Conservation (phyloP, 1,139 yeast genomes). For the Zhuliangozyma parablackwelliae region DNA sequence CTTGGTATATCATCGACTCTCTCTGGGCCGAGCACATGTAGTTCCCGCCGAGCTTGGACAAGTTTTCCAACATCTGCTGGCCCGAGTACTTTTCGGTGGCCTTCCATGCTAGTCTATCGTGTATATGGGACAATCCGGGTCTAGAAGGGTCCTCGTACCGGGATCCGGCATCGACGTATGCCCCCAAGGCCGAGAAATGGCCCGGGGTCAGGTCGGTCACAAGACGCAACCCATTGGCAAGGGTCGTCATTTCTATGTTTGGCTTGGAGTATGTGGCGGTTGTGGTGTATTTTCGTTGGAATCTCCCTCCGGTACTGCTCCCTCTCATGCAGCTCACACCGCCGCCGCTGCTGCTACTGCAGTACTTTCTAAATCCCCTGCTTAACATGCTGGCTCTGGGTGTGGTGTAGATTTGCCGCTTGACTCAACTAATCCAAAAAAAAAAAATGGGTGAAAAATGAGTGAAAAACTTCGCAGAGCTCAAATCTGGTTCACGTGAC, state of each 20-base stretch:
- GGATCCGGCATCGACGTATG: conserved; percentile 88
- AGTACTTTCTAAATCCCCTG: neutral
- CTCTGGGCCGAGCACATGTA: conserved; percentile 92
- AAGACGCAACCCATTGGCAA: conserved; percentile 74
- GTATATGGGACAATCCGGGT: conserved; percentile 75
- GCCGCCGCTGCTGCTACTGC: neutral
- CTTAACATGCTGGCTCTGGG: neutral
- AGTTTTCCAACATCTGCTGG: conserved; percentile 65
- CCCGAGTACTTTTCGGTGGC: conserved; percentile 64
- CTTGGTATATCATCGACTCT: conserved; percentile 89
- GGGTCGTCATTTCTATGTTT: conserved; percentile 44
- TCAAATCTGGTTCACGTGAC: neutral
- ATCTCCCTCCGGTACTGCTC: neutral
- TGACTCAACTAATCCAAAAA: too few relatives aligned
- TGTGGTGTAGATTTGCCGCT: neutral
- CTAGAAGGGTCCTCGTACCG: conserved; percentile 59
- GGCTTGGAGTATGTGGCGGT: conserved; percentile 14
- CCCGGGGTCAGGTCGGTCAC: conserved; percentile 87
- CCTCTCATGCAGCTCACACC: neutral
- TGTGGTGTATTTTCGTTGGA: neutral
- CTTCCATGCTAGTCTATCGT: conserved; percentile 85
- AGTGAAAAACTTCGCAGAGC: neutral
- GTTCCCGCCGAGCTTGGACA: conserved; percentile 86
- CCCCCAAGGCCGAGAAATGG: conserved; percentile 86
- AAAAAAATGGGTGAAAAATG: neutral